Evolutionary conservation across 768 basidiomycete species (phyloP).

Genomic region (Mrakia gelida): DNA sequence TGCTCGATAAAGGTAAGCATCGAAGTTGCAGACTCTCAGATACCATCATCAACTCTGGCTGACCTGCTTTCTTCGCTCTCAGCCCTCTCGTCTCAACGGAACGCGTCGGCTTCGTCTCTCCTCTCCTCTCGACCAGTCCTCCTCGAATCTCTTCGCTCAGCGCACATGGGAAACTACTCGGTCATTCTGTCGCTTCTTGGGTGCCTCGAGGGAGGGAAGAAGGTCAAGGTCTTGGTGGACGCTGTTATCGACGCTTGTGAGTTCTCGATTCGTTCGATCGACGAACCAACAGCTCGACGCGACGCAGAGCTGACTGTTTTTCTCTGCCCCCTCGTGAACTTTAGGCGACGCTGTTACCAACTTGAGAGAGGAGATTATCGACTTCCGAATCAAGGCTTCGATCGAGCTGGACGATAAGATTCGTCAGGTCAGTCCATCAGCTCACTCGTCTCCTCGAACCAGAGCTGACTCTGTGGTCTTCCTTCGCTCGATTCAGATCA

Average conservation of each 20-base stretch:
- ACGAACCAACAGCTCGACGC: no score
- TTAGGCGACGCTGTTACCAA: slow-evolving; percentile 76
- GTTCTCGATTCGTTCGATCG: no score
- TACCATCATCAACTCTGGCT: background rate
- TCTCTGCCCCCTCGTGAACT: no score
- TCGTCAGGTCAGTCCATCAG: slow-evolving; percentile 41
- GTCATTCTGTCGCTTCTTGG: slow-evolving; percentile 86
- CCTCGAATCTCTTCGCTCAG: slow-evolving; percentile 80
- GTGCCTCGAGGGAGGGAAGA: slow-evolving; percentile 79
- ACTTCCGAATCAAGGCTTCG: slow-evolving; percentile 52
- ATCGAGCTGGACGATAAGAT: slow-evolving; percentile 38
- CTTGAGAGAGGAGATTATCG: slow-evolving; percentile 80
- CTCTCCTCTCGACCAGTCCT: slow-evolving; percentile 73
- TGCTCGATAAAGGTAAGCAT: slow-evolving; percentile 56
- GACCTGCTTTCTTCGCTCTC: background rate
- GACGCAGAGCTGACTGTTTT: no score
- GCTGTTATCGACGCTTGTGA: slow-evolving; percentile 71
- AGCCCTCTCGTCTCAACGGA: slow-evolving; percentile 23
- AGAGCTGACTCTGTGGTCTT: no score
- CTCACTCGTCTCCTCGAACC: no score
- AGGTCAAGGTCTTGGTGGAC: slow-evolving; percentile 85
- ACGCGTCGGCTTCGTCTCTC: slow-evolving; percentile 67
- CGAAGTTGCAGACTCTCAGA: background rate
- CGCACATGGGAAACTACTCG: slow-evolving; percentile 87
- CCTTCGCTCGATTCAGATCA: slow-evolving; percentile 36